Evolutionary conservation across 73 alveolate genomes (phyloP), one percentile per base, ranked within the genome.

Genomic region (Paramecium caudatum): DNA sequence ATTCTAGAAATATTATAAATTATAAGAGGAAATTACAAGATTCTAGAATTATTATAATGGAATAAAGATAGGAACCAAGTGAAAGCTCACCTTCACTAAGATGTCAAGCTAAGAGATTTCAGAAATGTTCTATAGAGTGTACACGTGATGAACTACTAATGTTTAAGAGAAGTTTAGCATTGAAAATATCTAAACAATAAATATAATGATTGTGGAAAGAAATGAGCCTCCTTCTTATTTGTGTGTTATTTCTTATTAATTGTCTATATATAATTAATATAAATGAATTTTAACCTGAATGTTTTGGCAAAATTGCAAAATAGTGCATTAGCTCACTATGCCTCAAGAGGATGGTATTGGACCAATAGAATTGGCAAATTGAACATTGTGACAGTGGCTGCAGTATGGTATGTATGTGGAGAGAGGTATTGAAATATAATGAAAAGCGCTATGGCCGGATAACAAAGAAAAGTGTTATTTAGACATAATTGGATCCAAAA

Each of bases 401-500:
- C 80, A 1, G 13, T 23, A 12, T 55, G 80, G 80, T 55, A 55
- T 55, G 30, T 55, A 5, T 23, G 10, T 55, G 80, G 45, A 55
- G 80, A 55, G 23, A 55, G 80, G 80, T 55, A 55, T 10, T 55
- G 23, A 55, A 27, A 8, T 55, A 10, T 5, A 2, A 55, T 19
- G 30, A 27, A 0, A 25, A 19, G 80, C 13, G 23, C 43, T 27
- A 55, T 55, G 1, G 80, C 80, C 1, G 80, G 80, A 0, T 1
- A 2, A 23, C 30, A 55, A 23, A 55, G 80, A 55, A 23, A 19
- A 27, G 30, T 43, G 9, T 55, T 55, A 23, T 55, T 27, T 8
- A 55, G 80, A 55, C 80, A 55, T 55, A 55, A 55, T 55, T 55
- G 80, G 80, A 55, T 55, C 23, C 30, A 55, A 43, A 55, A 55